Conservation (phyloP, 805 yeast species). For the Teunomyces barrocoloradensis region DNA sequence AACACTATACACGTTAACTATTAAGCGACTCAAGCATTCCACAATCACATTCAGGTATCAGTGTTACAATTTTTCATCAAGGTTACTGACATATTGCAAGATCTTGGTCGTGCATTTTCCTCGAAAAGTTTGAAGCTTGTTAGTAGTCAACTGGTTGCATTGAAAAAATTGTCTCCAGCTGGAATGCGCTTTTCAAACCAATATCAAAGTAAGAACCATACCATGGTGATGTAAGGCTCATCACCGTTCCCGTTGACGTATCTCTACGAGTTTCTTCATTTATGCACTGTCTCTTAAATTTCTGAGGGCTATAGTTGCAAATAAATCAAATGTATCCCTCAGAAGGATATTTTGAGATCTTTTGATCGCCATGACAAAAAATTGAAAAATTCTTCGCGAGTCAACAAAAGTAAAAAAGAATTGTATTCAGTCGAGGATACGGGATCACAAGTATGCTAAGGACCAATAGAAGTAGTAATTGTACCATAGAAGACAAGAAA, state of each 20-base stretch:
- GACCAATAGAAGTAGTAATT: neutral
- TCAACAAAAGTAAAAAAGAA: neutral
- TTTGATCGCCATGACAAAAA: neutral
- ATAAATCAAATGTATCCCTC: neutral
- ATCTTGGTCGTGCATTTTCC: no score
- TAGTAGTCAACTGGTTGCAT: no score
- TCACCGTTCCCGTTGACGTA: neutral
- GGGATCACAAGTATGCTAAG: neutral
- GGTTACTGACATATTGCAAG: no score
- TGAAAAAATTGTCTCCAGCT: no score
- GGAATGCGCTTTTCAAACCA: no score
- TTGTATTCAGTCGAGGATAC: neutral
- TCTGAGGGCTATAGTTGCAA: neutral
- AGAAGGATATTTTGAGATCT: neutral
- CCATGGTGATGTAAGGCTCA: neutral
- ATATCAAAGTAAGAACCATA: no score
- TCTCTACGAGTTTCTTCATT: neutral
- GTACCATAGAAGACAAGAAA: neutral
- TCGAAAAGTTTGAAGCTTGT: no score
- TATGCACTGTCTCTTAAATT: neutral
- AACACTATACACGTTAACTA: no score
- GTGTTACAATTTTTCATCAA: no score
- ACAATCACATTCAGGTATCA: no score
- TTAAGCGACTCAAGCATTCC: no score
- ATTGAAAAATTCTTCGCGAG: neutral